Percentiles rank a stretch among this genome's conserved stretches.
Conservation (phyloP, 805 yeast species). For the Torulaspora indica region DNA sequence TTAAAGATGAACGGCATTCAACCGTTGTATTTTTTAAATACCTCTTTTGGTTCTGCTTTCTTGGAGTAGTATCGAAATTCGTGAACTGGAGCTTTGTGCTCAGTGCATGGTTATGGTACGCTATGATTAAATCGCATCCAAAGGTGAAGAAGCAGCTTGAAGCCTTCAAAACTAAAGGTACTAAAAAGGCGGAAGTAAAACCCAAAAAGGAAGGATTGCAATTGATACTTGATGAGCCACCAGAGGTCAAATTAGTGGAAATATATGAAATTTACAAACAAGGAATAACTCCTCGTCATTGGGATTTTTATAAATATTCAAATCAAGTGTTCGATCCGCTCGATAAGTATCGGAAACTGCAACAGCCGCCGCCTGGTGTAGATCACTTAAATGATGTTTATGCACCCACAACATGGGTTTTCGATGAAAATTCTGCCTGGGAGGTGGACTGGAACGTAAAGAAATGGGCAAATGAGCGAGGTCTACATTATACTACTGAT, state of each 20-base stretch:
- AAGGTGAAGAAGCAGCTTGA: constrained; percentile 34
- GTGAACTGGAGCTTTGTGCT: constrained; percentile 64
- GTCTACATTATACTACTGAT: constrained; percentile 32
- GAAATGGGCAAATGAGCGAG: constrained; percentile 49
- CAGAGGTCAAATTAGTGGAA: constrained; percentile 61
- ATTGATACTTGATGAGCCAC: constrained; percentile 66
- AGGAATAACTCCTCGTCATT: constrained; percentile 54
- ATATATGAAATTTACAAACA: constrained; percentile 70
- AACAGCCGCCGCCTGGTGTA: constrained; percentile 63
- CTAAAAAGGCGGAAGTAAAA: constrained; percentile 7
- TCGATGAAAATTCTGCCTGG: constrained; percentile 60
- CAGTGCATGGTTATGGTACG: constrained; percentile 54
- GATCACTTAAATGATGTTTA: constrained; percentile 47
- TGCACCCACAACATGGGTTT: constrained; percentile 75
- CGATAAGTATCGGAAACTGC: constrained; percentile 44
- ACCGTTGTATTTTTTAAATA: constrained; percentile 52
- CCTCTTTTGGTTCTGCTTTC: constrained; percentile 37
- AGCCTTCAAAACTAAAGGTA: constrained; percentile 29
- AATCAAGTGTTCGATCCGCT: constrained; percentile 48
- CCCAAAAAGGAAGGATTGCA: constrained; percentile 27
- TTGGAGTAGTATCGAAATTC: constrained; percentile 44
- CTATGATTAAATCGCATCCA: constrained; percentile 57
- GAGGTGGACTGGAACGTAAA: constrained; percentile 50
- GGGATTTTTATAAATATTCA: constrained; percentile 60
- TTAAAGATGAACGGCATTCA: constrained; percentile 62